Evolutionary conservation across 805 yeast genomes (phyloP), one percentile per base, ranked within the genome.

Genomic region (Candida jianshihensis): DNA sequence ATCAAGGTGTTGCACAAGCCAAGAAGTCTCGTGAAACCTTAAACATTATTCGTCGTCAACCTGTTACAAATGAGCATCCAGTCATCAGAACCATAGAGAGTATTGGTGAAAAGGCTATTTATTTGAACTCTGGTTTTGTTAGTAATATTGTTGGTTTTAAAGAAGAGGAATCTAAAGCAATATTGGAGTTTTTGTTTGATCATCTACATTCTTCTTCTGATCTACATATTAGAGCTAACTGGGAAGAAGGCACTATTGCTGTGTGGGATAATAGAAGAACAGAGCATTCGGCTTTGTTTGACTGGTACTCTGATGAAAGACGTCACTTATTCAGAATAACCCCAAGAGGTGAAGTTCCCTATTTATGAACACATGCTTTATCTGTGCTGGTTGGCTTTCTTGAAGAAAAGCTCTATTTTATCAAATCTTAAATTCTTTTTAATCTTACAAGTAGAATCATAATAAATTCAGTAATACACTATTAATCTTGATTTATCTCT

Each of bases 201-300:
- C 75, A 73, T 46, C 60, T 76, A 24, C 66, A 69, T 32, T 57
- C 59, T 38, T 56, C 59, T 37, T 50, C 68, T 30, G 81, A 76
- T 49, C 66, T 76, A 44, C 80, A 78, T 40, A 63, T 75, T 37
- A 69, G 84, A 49, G 79, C 80, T 31, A 65, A 53, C 37, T 80
- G 84, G 83, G 74, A 72, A 51, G 71, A 72, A 36, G 66, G 68
- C 26, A 71, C 83, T 6, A 75, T 79, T 40, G 82, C 74, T 26
- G 57, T 78, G 19, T 80, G 86, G 85, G 86, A 79, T 51, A 80
- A 79, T 63, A 72, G 86, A 53, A 61, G 74, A 44, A 67, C 73
- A 15, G 59, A 67, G 21, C 86, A 80, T 56, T 61, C 78, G n/a
- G 81, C 84, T 18, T 63, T 75, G 14, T 66, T 70, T 35, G 85